Base-by-base conservation (phyloP, 257 asterid species). In the Nicotiana paniculata region DNA sequence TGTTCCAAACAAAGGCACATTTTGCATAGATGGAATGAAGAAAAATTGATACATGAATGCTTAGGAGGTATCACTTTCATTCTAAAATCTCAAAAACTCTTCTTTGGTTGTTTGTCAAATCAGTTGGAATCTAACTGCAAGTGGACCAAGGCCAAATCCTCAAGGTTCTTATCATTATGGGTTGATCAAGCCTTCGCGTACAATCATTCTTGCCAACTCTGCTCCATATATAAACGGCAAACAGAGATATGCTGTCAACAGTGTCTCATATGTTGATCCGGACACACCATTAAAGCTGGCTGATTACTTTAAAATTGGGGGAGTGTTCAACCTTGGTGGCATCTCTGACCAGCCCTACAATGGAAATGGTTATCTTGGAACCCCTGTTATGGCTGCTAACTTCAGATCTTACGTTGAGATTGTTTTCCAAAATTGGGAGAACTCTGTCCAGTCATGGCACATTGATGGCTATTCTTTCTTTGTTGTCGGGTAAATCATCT, bases 141-240 rank as follows among this genome's bases (percentile, higher is more conserved):
- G 97, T 79, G 98, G 96, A n/a, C 98, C 99, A 9, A 90, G 99
- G 81, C 99, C 98, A 3, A 96, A 96, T 70, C 98, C 99, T 17
- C 99, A 96, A 86, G 99, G 99, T 57, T 96, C 99, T 1, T 96
- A 94, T 89, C 99, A 93, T 79, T 96, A 96, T 16, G 98, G 99
- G 58, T 24, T 88, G 93, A 90, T 94, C 91, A 93, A 92, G 87
- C 92, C 95, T 3, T 84, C 91, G 1, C 91, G 89, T 61, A 96
- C 98, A 66, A 92, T 96, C 75, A 83, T 96, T 67, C 93, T 94
- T 83, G 98, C 97, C 54, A 96, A 96, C 91, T 92, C 99, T 65
- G 97, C 97, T 77, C 92, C 93, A 0, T 84, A 72, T 43, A 93
- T 96, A 30, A 92, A 96, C 2, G 98, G 97, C 16, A 94, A 94